Percentiles rank a stretch among this genome's conserved stretches.
These are phyloP conservation scores for Exophiala mesophila DNA, from an alignment of 2,329 filamentous ascomycete genomes.

Conservation along the genomic window DNA sequence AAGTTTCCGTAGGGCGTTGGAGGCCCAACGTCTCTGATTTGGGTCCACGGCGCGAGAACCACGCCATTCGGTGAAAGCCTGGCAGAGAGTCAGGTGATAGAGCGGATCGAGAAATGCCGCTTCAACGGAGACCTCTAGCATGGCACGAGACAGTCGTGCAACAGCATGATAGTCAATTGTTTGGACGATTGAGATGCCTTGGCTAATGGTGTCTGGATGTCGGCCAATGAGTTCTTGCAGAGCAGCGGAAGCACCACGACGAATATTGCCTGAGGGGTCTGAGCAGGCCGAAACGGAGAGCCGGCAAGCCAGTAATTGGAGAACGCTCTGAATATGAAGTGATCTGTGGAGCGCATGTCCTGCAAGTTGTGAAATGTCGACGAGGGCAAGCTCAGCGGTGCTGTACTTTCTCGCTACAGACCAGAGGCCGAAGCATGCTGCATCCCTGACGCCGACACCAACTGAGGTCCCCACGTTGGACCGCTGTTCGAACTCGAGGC, in stretches of 20 bases:
- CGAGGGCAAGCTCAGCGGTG: slow-evolving; percentile 65
- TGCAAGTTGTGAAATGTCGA: slow-evolving; percentile 15
- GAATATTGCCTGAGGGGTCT: slow-evolving; percentile 88
- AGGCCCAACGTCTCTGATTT: slow-evolving; percentile 66
- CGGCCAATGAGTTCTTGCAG: slow-evolving; percentile 90
- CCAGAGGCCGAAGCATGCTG: slow-evolving; percentile 95
- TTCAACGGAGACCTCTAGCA: slow-evolving; percentile 67
- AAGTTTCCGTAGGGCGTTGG: slow-evolving; percentile 58
- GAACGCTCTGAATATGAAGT: slow-evolving; percentile 38
- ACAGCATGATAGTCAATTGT: slow-evolving; percentile 90
- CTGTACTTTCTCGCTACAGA: slow-evolving; percentile 81
- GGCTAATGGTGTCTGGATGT: slow-evolving; percentile 75
- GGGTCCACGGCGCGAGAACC: slow-evolving; percentile 78
- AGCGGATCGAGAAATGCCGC: slow-evolving; percentile 60
- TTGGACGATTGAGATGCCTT: slow-evolving; percentile 84
- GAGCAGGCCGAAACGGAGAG: slow-evolving; percentile 76
- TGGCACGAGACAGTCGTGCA: slow-evolving; percentile 76
- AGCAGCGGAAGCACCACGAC: slow-evolving; percentile 85
- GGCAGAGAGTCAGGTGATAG: slow-evolving; percentile 66
- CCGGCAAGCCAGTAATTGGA: slow-evolving; percentile 76
- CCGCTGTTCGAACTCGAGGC: slow-evolving; percentile 82
- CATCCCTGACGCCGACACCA: slow-evolving; percentile 87
- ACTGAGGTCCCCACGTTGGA: slow-evolving; percentile 77
- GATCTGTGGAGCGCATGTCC: slow-evolving; percentile 5
- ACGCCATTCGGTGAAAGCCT: slow-evolving; percentile 74